Evolutionary conservation across 192 early-diverging fungal species (phyloP), one percentile per base, ranked within the genome.

Genomic region (Backusella morwellensis): DNA sequence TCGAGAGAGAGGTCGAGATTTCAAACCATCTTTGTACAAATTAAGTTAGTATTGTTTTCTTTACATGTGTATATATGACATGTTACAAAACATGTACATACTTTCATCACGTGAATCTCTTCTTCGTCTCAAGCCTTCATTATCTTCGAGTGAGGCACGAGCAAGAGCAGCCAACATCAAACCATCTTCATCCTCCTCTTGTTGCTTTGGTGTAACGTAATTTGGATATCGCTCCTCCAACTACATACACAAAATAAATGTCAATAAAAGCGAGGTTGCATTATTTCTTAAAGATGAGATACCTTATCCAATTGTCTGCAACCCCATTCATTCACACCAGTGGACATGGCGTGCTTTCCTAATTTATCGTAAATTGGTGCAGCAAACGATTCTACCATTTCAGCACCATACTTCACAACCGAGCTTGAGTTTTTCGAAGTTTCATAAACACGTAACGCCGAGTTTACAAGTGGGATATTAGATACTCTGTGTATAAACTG

Each of bases 341-440:
- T 50, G 19, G 73, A 74, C 36, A 74, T 15, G 26, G 72, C 77
- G n/a, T 35, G 21, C 35, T 72, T 72, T 26, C 73, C 92, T n/a
- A 97, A 85, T 42, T 90, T 93, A 63, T 90, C 91, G 71, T 91
- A 88, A 17, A 97, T 88, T 19, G 93, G 91, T 75, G 89, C 85
- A 75, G 91, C 90, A 78, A 95, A 86, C 12, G 89, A 91, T 77
- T 96, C 96, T 26, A 96, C 90, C 76, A 91, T 91, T 74, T 91
- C 89, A 19, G 91, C 91, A 34, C 91, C 91, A 80, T 90, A 91
- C 81, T 91, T 91, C 26, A 93, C 82, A 32, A 90, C 85, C 78
- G 83, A 70, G 78, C 76, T 84, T 41, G 85, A 87, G 70, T 91
- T 83, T 78, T 93, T 92, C 14, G 91, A 89, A 34, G 85, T 85